Evolutionary conservation across 2,329 filamentous ascomycete genomes (phyloP).

Genomic region (Claviceps humidiphila): DNA sequence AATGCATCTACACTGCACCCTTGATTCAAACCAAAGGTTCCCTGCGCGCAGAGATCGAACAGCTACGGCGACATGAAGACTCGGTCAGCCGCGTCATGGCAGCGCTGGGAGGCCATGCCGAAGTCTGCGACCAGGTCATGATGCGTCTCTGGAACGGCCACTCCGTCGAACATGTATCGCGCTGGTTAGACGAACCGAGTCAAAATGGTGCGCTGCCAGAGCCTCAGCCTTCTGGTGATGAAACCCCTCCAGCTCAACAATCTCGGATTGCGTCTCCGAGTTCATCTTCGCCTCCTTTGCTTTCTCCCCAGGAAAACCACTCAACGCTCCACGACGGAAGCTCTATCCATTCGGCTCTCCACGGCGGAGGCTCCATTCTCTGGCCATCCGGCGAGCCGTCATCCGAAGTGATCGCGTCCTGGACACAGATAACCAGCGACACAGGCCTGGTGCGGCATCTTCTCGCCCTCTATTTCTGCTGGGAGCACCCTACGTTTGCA

Average conservation of each 20-base stretch:
- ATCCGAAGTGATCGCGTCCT: slow-evolving; percentile 22
- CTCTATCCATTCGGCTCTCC: neutral
- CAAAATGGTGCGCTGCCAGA: neutral
- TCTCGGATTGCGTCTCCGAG: neutral
- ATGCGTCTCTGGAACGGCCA: slow-evolving; percentile 38
- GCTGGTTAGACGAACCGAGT: slow-evolving; percentile 29
- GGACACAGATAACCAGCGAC: slow-evolving; percentile 51
- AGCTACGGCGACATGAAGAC: slow-evolving; percentile 37
- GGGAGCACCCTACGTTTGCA: slow-evolving; percentile 62
- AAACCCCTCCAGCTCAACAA: neutral
- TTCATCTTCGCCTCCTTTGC: neutral
- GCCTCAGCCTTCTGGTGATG: neutral
- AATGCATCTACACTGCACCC: slow-evolving; percentile 47
- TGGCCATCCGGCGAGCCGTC: slow-evolving; percentile 13
- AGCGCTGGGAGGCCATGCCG: slow-evolving; percentile 32
- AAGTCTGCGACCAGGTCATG: slow-evolving; percentile 40
- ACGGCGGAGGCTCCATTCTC: neutral
- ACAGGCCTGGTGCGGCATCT: slow-evolving; percentile 45
- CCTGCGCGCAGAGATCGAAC: slow-evolving; percentile 44
- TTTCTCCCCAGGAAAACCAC: neutral
- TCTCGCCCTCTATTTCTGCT: slow-evolving; percentile 56
- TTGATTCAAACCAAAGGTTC: slow-evolving; percentile 50
- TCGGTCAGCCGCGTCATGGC: slow-evolving; percentile 40
- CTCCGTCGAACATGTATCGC: slow-evolving; percentile 38
- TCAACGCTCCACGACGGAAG: neutral